These are phyloP conservation scores for Parachlorella kessleri DNA, from an alignment of 139 green algal species.

Conservation along the genomic window DNA sequence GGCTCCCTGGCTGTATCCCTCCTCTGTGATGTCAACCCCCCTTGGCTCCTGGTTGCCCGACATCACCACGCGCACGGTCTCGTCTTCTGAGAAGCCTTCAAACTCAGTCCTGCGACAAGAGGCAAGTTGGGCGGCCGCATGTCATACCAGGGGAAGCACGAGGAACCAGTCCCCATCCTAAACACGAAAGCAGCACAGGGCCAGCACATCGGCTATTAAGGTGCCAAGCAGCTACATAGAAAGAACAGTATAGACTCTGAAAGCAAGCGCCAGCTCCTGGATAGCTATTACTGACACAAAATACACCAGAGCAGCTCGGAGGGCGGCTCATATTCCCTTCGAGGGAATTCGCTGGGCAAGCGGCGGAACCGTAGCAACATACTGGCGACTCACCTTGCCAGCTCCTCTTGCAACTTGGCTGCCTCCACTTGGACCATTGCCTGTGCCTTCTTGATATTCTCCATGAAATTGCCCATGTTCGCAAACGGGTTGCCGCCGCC, in stretches of 20 bases:
- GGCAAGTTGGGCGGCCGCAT: too few species aligned
- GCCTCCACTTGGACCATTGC: constrained; percentile 92
- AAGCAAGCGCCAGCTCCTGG: background rate
- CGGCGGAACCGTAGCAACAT: too few species aligned
- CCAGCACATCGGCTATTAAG: too few species aligned
- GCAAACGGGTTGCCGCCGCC: constrained; percentile 64
- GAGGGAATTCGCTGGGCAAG: too few species aligned
- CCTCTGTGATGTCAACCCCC: constrained; percentile 87
- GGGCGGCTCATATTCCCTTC: too few species aligned
- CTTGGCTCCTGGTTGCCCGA: constrained; percentile 91
- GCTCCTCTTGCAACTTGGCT: constrained; percentile 85
- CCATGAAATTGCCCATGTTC: constrained; percentile 89
- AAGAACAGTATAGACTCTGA: too few species aligned
- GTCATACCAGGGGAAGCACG: too few species aligned
- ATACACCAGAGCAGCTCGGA: too few species aligned
- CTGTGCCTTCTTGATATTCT: constrained; percentile 94
- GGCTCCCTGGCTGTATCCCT: constrained; percentile 70
- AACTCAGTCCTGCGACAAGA: constrained; percentile 77
- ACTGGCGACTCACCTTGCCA: constrained; percentile 67
- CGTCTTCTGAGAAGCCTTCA: constrained; percentile 89
- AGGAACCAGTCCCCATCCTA: too few species aligned
- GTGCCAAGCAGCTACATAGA: too few species aligned
- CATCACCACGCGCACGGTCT: constrained; percentile 90
- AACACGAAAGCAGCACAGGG: too few species aligned
- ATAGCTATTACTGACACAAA: background rate